Evolutionary conservation across 805 yeast genomes (phyloP).

Genomic region (Jamesozyma hellenica): DNA sequence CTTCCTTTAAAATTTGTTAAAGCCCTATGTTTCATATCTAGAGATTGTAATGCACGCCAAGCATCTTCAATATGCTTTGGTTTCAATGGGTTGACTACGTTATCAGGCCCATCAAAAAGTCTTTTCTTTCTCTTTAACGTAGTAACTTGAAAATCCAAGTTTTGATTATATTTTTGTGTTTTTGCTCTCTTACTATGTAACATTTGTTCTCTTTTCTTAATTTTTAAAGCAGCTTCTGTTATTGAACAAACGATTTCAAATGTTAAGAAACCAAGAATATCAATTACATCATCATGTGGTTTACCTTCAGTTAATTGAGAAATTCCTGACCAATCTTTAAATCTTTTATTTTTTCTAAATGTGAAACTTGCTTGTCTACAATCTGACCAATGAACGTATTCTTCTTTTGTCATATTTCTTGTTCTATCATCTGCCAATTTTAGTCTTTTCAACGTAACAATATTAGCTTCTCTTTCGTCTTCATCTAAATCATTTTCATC

Average conservation of each 20-base stretch:
- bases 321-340: constrained; percentile 93
- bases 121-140: constrained; percentile 40
- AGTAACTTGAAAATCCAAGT: constrained; percentile 32
- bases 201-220: constrained; percentile 59
- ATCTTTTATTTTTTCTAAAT: constrained; percentile 85
- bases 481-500: constrained; percentile 68
- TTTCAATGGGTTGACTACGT: constrained; percentile 63
- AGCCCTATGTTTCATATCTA: constrained; percentile 49
- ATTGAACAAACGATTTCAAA: constrained; percentile 93
- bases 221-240: constrained; percentile 81
- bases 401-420: constrained; percentile 86
- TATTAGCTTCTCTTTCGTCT: constrained; percentile 79
- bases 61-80: constrained; percentile 83
- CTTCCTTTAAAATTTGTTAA: constrained; percentile 57
- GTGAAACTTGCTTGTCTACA: constrained; percentile 97
- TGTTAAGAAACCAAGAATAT: constrained; percentile 87
- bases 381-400: constrained; percentile 97
- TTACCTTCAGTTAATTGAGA: constrained; percentile 74
- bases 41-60: constrained; percentile 65
- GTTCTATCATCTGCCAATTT: constrained; percentile 94
- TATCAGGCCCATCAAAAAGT: constrained; percentile 82
- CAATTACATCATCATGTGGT: constrained; percentile 94
- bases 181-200: constrained; percentile 33
- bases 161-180: constrained; percentile 25
- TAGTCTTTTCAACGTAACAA: constrained; percentile 78